Base-by-base conservation (phyloP, 2,329 filamentous ascomycete species). In the Phaeomoniella chlamydospora region DNA sequence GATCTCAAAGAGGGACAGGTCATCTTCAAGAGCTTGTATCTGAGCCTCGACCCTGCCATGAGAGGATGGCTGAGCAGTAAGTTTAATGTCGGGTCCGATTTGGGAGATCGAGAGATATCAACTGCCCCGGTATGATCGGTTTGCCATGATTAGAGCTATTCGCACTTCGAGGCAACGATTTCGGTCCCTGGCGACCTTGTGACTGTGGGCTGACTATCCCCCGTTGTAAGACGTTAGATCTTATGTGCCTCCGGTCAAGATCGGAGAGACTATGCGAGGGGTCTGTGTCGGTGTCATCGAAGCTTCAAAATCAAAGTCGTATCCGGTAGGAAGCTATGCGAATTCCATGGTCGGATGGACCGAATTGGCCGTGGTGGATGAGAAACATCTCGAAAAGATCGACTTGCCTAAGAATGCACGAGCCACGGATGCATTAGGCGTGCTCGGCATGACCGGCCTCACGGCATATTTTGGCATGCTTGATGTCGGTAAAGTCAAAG, bases 401-500 rank as follows among this genome's bases (percentile, higher is more conserved):
- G 50, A 59, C 17, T 47, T 70, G 2, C 65, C 66, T 0, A 37
- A 52, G 5, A 62, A 63, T 12, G 63, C 62, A n/a, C 56, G 56
- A 11, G 57, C 61, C 14, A 75, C 74, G 11, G 77, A 83, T 51
- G 65, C 73, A 10, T 60, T 80, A 36, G 73, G 74, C 3, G 67
- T 70, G 15, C 59, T 68, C 1, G 49, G 48, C 48, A 42, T n/a
- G 39, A 83, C 80, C 0, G 78, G 78, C 2, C 47, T 86, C 42
- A 87, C 82, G 0, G 81, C 81, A 2, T 87, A 83, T 58, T 80
- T 82, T 43, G 81, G 82, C 14, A 72, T 87, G 51, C 55, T 72
- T 18, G 69, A 80, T 37, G 70, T 87, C 32, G 81, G 73, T 2
- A 61, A 78, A 37, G 72, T 79, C 29, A 74, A 77, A 53, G 55